These are phyloP conservation scores for Pseudogymnoascus sp. DNA, from an alignment of 2,329 filamentous ascomycete species.

Conservation along the genomic window DNA sequence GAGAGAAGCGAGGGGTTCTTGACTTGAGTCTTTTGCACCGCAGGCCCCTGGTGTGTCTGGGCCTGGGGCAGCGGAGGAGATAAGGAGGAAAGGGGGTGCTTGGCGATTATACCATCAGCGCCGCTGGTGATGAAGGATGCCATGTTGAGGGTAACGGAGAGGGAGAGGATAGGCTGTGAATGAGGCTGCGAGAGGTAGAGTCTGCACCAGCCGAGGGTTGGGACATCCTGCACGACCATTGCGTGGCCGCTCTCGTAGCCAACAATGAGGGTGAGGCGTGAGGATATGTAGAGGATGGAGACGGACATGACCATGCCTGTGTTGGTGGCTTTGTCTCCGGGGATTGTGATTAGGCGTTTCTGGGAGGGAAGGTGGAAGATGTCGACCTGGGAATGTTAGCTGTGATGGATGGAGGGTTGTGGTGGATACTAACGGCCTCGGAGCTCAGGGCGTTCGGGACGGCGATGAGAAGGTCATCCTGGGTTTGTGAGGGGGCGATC, in stretches of 20 bases:
- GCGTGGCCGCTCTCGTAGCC: slow-evolving; percentile 83
- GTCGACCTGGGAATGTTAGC: slow-evolving; percentile 51
- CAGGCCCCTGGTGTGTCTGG: neutral
- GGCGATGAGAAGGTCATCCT: slow-evolving; percentile 56
- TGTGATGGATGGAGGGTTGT: neutral
- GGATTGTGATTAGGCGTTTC: slow-evolving; percentile 54
- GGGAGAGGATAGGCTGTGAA: slow-evolving; percentile 72
- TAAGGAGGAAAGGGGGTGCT: slow-evolving; percentile 56
- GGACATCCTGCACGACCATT: slow-evolving; percentile 46
- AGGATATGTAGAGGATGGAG: slow-evolving; percentile 45
- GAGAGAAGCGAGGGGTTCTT: neutral
- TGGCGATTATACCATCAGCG: slow-evolving; percentile 72
- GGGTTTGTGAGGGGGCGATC: neutral
- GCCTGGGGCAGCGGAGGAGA: neutral
- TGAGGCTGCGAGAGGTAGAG: slow-evolving; percentile 63
- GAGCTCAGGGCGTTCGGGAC: slow-evolving; percentile 72
- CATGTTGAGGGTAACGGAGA: slow-evolving; percentile 45
- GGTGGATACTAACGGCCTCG: slow-evolving; percentile 49
- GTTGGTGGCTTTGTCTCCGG: slow-evolving; percentile 36
- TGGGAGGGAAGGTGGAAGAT: slow-evolving; percentile 77
- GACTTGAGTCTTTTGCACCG: neutral
- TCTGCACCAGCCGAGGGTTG: slow-evolving; percentile 38
- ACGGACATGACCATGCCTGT: slow-evolving; percentile 88
- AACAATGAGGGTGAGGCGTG: slow-evolving; percentile 55
- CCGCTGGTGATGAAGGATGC: slow-evolving; percentile 66